These are phyloP conservation scores for Tulasnella sp. DNA, from an alignment of 768 basidiomycete genomes.

Conservation along the genomic window DNA sequence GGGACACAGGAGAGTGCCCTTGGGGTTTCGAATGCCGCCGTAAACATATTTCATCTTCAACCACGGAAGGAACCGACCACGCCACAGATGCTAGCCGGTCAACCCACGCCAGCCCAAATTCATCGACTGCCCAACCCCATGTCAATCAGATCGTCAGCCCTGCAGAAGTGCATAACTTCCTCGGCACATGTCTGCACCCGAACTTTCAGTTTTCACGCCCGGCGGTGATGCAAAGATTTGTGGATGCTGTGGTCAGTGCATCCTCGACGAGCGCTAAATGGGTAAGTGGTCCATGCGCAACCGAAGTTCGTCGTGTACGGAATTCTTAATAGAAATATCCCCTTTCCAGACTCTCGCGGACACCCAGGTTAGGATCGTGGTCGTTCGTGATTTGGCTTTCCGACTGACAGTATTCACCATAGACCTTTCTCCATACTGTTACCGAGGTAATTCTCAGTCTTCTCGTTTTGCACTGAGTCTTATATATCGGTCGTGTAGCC, in stretches of 20 bases:
- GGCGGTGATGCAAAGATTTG: slow-evolving; percentile 3
- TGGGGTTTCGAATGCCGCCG: slow-evolving; percentile 48
- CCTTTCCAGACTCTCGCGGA: background rate
- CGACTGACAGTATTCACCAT: background rate
- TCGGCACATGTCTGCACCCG: slow-evolving; percentile 8
- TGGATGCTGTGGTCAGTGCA: background rate
- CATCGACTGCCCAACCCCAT: background rate
- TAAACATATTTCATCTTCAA: slow-evolving; percentile 38
- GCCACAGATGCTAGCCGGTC: background rate
- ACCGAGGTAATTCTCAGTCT: background rate
- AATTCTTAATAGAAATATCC: background rate
- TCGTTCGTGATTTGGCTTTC: background rate
- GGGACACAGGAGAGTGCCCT: slow-evolving; percentile 49
- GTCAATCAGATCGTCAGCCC: background rate
- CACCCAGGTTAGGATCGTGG: background rate
- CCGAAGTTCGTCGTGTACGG: background rate
- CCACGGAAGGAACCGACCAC: background rate
- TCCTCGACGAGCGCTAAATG: background rate
- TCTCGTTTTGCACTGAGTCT: background rate
- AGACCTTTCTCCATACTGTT: background rate
- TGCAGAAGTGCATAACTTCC: slow-evolving; percentile 22
- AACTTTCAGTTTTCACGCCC: slow-evolving; percentile 23
- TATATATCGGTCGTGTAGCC: background rate
- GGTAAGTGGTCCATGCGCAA: background rate
- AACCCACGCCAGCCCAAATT: background rate